phyloP scores from a whole-genome alignment of 2,329 filamentous ascomycete genomes.

The Sclerotinia trifoliorum region DNA sequence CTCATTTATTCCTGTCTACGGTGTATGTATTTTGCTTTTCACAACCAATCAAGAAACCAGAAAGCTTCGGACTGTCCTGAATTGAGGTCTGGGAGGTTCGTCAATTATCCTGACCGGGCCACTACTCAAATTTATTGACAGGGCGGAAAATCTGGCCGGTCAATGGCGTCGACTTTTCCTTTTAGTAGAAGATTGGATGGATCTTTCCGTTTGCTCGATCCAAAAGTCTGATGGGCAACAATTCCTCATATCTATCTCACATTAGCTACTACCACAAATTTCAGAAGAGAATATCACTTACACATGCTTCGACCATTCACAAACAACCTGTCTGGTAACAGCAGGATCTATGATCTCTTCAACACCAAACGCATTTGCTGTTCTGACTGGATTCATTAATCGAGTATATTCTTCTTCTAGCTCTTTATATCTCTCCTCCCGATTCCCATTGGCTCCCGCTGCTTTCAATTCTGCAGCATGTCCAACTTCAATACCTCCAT shows the following conservation, averaged over 20 bases:
- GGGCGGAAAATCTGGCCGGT: neutral
- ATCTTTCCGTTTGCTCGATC: constrained; percentile 46
- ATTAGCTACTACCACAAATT: neutral
- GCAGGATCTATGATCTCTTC: constrained; percentile 66
- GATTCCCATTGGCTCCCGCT: constrained; percentile 49
- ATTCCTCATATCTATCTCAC: constrained; percentile 31
- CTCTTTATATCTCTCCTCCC: constrained; percentile 53
- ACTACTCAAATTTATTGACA: neutral
- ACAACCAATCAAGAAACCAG: neutral
- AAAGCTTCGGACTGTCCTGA: neutral
- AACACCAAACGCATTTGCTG: constrained; percentile 61
- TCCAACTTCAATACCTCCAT: constrained; percentile 63
- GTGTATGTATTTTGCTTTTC: neutral
- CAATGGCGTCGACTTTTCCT: neutral
- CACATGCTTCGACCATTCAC: constrained; percentile 55
- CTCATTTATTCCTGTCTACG: neutral
- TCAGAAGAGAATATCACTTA: constrained; percentile 37
- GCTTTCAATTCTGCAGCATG: constrained; percentile 59
- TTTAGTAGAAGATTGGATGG: constrained; percentile 43
- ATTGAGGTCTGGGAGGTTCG: neutral
- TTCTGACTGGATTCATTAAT: constrained; percentile 63
- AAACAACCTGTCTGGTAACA: constrained; percentile 54
- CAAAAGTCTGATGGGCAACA: constrained; percentile 33
- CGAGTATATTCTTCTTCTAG: constrained; percentile 59
- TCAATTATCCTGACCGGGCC: neutral